Evolutionary conservation across 108 stramenopile genomes (phyloP).

Genomic region (Poteriospumella lacustris): DNA sequence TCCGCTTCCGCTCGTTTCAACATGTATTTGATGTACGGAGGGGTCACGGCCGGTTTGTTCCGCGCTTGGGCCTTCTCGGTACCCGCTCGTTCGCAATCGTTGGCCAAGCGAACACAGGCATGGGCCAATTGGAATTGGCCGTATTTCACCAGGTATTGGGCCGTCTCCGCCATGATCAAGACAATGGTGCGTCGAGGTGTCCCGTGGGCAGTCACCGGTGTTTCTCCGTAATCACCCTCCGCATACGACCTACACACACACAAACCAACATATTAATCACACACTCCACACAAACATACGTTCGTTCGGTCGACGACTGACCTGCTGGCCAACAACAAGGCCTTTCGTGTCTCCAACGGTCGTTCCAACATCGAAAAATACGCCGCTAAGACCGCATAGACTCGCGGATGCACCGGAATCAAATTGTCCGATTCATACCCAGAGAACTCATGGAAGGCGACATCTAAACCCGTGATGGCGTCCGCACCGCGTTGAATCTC

Average conservation of each 20-base stretch:
- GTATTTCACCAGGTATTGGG: background rate
- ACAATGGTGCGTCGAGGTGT: background rate
- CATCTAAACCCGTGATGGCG: too few relatives aligned
- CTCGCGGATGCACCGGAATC: background rate
- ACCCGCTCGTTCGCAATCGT: background rate
- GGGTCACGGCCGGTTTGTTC: background rate
- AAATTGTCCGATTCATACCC: constrained; percentile 21
- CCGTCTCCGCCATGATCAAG: background rate
- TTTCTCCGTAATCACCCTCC: constrained; percentile 4
- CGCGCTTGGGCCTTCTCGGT: background rate
- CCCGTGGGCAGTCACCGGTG: background rate
- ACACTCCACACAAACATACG: background rate
- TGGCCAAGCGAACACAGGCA: background rate
- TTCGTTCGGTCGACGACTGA: background rate
- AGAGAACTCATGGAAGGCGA: constrained; percentile 15
- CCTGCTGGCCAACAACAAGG: constrained; percentile 12
- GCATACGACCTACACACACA: background rate
- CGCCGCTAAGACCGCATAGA: background rate
- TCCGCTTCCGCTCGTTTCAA: constrained; percentile 11
- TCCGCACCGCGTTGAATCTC: too few relatives aligned
- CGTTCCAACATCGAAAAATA: background rate
- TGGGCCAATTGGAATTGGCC: background rate
- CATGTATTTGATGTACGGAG: background rate
- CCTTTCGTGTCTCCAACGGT: constrained; percentile 1
- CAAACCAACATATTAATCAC: background rate